Percentiles rank a stretch among this genome's conserved stretches.
Conservation (phyloP, 805 yeast genomes). For the Brettanomyces anomalus region DNA sequence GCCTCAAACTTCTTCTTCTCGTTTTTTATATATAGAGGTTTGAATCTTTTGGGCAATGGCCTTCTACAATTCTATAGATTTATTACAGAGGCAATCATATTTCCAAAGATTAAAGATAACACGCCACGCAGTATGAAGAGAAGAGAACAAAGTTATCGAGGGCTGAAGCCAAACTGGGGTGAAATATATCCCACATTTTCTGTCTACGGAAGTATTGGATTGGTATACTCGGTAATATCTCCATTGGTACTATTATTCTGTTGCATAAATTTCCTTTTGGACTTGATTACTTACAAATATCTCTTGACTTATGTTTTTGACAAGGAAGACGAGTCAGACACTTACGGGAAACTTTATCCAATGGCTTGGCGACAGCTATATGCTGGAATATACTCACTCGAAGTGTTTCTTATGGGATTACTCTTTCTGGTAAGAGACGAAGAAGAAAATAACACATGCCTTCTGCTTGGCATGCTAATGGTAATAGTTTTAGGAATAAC, state of each 20-base stretch:
- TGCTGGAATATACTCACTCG: conserved; percentile 75
- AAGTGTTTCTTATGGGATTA: conserved; percentile 68
- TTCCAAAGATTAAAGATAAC: conserved; percentile 28
- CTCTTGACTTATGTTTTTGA: conserved; percentile 51
- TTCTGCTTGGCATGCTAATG: conserved; percentile 44
- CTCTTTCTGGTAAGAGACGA: conserved; percentile 52
- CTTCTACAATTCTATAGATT: conserved; percentile 53
- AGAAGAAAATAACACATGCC: conserved; percentile 33
- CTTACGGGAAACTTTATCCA: conserved; percentile 65
- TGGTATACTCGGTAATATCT: conserved; percentile 70
- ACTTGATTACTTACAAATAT: conserved; percentile 62
- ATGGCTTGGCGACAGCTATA: conserved; percentile 68
- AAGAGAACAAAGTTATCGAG: conserved; percentile 26
- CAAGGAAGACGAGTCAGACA: conserved; percentile 45
- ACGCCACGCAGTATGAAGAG: conserved; percentile 55
- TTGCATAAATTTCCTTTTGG: conserved; percentile 45
- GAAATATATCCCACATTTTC: conserved; percentile 68
- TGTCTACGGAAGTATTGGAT: conserved; percentile 67
- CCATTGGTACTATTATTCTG: conserved; percentile 66
- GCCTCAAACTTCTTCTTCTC: conserved; percentile 83
- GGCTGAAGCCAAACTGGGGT: conserved; percentile 63
- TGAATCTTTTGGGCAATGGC: conserved; percentile 66
- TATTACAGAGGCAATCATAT: conserved; percentile 27
- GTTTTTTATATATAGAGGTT: conserved; percentile 63
- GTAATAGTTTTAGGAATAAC: conserved; percentile 43